phyloP scores from a whole-genome alignment of 2,329 filamentous ascomycete genomes.

The Herpomyces periplanetae region DNA sequence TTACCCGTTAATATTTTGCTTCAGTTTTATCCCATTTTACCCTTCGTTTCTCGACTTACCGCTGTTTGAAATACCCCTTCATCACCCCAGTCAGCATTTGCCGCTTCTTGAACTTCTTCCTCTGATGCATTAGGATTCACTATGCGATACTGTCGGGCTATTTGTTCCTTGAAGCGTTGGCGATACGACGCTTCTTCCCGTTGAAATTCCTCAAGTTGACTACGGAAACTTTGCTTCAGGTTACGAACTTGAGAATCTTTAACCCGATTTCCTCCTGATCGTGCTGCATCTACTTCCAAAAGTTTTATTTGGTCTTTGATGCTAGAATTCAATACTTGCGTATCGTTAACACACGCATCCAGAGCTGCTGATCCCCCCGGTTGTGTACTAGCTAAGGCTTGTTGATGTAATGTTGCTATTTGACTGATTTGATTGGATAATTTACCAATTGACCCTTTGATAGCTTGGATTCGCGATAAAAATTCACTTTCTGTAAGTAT shows the following conservation, averaged over 20 bases:
- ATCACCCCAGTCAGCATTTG: constrained; percentile 29
- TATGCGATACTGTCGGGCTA: constrained; percentile 38
- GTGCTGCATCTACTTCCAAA: constrained; percentile 25
- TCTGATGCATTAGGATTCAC: constrained; percentile 45
- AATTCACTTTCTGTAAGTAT: constrained; percentile 23
- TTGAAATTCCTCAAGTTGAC: constrained; percentile 26
- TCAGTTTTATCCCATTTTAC: too few species aligned
- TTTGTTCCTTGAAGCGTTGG: constrained; percentile 31
- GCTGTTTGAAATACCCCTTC: constrained; percentile 50
- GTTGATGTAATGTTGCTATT: constrained; percentile 29
- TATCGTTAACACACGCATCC: constrained; percentile 24
- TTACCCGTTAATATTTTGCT: constrained; percentile 1
- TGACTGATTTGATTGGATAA: constrained; percentile 24
- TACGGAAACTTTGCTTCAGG: constrained; percentile 29
- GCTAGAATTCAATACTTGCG: constrained; percentile 27
- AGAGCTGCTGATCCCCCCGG: constrained; percentile 13
- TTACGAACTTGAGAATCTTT: constrained; percentile 28
- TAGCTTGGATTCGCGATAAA: constrained; percentile 21
- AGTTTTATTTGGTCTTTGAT: constrained; percentile 43
- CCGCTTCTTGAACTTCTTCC: constrained; percentile 24
- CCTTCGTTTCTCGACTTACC: too few species aligned
- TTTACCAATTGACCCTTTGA: constrained; percentile 23
- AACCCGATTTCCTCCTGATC: constrained; percentile 17
- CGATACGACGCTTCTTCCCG: constrained; percentile 29
- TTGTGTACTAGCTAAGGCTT: constrained; percentile 14